Conservation (phyloP, 2,329 filamentous ascomycete genomes). For the Lachnellula arida region DNA sequence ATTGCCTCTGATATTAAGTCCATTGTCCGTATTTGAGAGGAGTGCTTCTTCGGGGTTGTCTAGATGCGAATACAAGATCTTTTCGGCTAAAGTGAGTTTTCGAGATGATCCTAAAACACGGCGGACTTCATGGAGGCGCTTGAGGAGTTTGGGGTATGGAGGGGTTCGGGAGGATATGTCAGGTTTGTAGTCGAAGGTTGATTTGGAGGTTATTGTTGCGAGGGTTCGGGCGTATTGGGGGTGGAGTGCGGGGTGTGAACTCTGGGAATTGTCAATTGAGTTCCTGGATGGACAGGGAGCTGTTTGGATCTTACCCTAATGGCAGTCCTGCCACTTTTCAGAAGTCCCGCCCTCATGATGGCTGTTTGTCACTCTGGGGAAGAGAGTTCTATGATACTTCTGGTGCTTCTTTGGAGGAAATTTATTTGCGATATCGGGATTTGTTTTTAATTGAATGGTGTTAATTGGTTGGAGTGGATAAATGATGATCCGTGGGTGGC, state of each 20-base stretch:
- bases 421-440: no score
- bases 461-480: no score
- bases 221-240: constrained; percentile 23
- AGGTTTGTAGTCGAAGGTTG: constrained; percentile 20
- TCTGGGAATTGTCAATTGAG: constrained; percentile 21
- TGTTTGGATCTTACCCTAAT: constrained; percentile 21
- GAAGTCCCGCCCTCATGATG: constrained; percentile 30
- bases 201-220: constrained; percentile 25
- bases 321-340: constrained; percentile 30
- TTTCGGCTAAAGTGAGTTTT: constrained; percentile 89
- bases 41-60: constrained; percentile 95
- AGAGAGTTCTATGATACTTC: no score
- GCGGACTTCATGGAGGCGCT: constrained; percentile 69
- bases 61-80: constrained; percentile 98
- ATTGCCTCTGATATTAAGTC: constrained; percentile 93
- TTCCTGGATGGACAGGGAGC: not conserved
- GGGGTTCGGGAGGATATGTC: constrained; percentile 43
- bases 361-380: constrained; percentile 2
- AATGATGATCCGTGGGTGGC: no score
- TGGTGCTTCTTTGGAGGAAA: no score
- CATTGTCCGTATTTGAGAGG: constrained; percentile 74
- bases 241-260: constrained; percentile 14
- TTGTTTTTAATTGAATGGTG: no score
- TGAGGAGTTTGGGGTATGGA: constrained; percentile 77
- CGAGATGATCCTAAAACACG: constrained; percentile 62